These are phyloP conservation scores for Crucibulum laeve DNA, from an alignment of 768 basidiomycete genomes.

Conservation along the genomic window DNA sequence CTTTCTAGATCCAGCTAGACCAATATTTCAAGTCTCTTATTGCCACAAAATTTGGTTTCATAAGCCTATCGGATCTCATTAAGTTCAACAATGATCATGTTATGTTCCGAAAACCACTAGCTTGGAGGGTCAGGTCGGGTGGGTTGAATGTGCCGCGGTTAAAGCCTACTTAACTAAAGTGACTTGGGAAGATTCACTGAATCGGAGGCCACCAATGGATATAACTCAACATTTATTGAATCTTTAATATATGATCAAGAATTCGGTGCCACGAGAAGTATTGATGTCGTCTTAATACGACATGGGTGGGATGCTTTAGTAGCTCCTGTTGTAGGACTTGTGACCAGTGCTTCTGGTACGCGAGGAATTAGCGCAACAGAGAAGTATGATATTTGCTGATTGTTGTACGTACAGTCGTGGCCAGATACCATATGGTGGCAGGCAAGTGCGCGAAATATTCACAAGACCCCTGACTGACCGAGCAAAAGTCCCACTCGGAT, in stretches of 20 bases:
- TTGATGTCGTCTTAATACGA: constrained; percentile 44
- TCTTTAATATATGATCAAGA: constrained; percentile 40
- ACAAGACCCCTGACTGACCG: not conserved
- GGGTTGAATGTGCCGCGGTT: constrained; percentile 11
- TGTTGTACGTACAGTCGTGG: constrained; percentile 36
- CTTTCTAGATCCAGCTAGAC: constrained; percentile 46
- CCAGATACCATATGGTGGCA: constrained; percentile 64
- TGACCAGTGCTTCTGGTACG: not conserved
- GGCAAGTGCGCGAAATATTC: constrained; percentile 26
- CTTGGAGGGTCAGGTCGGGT: constrained; percentile 33
- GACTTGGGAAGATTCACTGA: constrained; percentile 21
- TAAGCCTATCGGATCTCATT: constrained; percentile 53
- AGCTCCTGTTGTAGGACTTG: constrained; percentile 27
- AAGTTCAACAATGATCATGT: constrained; percentile 50
- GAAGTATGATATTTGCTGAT: not conserved
- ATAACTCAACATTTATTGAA: constrained; percentile 36
- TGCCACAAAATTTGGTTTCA: constrained; percentile 51
- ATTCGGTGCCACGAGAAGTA: constrained; percentile 46
- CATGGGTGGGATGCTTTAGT: constrained; percentile 49
- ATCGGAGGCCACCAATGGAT: constrained; percentile 33
- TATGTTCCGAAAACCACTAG: constrained; percentile 38
- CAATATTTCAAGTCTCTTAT: constrained; percentile 42
- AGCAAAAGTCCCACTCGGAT: constrained; percentile 51
- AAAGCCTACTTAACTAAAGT: not conserved
- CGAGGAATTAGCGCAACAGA: not conserved